Evolutionary conservation across 768 basidiomycete genomes (phyloP).

Genomic region (Piloderma croceum): DNA sequence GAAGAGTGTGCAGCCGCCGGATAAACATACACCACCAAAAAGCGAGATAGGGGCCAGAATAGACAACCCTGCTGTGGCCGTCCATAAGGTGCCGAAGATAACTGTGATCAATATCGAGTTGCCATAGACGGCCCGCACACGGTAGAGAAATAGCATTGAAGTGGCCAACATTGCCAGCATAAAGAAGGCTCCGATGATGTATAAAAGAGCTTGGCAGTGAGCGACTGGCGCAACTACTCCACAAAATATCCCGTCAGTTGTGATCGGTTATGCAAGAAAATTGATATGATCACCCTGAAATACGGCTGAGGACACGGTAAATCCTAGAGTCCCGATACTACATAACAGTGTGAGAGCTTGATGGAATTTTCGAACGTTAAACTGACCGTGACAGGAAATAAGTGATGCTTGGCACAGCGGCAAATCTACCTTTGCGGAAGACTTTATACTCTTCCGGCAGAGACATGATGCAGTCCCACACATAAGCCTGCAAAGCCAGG

Average conservation of each 20-base stretch:
- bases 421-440: constrained; percentile 12
- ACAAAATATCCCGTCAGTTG: too few relatives aligned
- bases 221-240: constrained; percentile 14
- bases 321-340: constrained; percentile 18
- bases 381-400: constrained; percentile 30
- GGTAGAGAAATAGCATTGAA: constrained; percentile 28
- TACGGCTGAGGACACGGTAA: constrained; percentile 17
- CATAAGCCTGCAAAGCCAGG: constrained; percentile 18
- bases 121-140: constrained; percentile 28
- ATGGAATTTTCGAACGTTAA: neutral
- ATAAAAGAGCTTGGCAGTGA: constrained; percentile 19
- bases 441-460: constrained; percentile 23
- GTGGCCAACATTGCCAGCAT: constrained; percentile 21
- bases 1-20: too few relatives aligned
- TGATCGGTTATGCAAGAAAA: neutral
- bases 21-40: too few relatives aligned
- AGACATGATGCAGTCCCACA: constrained; percentile 29
- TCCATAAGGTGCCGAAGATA: too few relatives aligned
- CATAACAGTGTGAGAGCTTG: neutral
- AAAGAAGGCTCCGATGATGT: constrained; percentile 17
- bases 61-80: constrained; percentile 18
- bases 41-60: too few relatives aligned
- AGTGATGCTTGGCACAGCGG: constrained; percentile 16
- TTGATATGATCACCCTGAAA: constrained; percentile 16
- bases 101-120: constrained; percentile 14